These are phyloP conservation scores for Pythium coloratum DNA, from an alignment of 352 stramenopile genomes.

Conservation along the genomic window DNA sequence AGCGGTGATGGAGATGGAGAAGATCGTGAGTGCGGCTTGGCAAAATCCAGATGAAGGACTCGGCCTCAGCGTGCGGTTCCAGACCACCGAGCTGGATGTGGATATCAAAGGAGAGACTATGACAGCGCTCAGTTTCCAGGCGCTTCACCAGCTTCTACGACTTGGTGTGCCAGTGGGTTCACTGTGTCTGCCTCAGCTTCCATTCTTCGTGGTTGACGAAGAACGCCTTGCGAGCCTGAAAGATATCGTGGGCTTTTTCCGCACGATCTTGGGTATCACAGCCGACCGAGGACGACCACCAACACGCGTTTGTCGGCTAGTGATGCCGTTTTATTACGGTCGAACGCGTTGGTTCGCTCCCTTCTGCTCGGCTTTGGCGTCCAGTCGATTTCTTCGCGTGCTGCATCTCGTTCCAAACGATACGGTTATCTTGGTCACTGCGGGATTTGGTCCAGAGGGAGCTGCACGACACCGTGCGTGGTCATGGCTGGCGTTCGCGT, in stretches of 20 bases:
- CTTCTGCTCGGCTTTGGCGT: constrained; percentile 10
- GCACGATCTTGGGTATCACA: constrained; percentile 5
- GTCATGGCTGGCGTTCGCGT: constrained; percentile 12
- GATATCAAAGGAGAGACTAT: background rate
- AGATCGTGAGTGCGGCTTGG: background rate
- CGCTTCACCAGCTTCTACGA: background rate
- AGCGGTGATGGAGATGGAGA: background rate
- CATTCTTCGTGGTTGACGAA: background rate
- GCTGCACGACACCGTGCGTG: background rate
- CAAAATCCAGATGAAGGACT: background rate
- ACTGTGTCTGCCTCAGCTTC: background rate
- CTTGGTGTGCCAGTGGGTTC: constrained; percentile 1
- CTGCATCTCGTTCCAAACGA: background rate
- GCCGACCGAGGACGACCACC: background rate
- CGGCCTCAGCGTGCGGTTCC: background rate
- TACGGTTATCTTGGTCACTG: too few species aligned
- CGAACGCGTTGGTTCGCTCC: background rate
- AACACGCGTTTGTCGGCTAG: background rate
- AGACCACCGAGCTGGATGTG: constrained; percentile 1
- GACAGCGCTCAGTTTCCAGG: background rate
- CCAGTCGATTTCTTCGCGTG: background rate
- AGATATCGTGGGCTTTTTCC: constrained; percentile 6
- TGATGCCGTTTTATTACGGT: constrained; percentile 2
- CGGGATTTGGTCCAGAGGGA: background rate
- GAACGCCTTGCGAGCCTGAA: background rate